These are phyloP conservation scores for Dianthus caryophyllus DNA, from an alignment of 148 eudicot species.

Conservation along the genomic window DNA sequence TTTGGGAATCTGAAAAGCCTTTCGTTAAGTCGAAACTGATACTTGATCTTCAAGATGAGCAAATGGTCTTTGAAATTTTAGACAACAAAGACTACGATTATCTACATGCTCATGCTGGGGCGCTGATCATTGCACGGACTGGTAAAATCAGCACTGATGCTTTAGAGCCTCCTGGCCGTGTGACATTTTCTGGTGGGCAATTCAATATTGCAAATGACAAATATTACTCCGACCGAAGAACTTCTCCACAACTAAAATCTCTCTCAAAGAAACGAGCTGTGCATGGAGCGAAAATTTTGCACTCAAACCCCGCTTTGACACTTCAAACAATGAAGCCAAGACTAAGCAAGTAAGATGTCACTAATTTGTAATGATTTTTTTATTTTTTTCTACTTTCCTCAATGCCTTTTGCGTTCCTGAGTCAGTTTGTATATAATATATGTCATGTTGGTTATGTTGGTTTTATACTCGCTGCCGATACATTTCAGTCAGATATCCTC, in stretches of 20 bases:
- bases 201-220: constrained; percentile 91
- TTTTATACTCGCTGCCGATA: background rate
- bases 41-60: constrained; percentile 92
- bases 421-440: background rate
- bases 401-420: constrained; percentile 3
- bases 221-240: constrained; percentile 78
- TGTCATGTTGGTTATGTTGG: background rate
- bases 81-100: constrained; percentile 56
- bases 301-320: constrained; percentile 83
- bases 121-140: constrained; percentile 61
- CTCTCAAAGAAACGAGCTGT: constrained; percentile 80
- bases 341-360: constrained; percentile 81
- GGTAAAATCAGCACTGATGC: constrained; percentile 36
- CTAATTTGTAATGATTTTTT: background rate
- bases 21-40: constrained; percentile 69
- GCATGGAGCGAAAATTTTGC: constrained; percentile 86
- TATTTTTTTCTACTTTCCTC: background rate
- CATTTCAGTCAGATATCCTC: background rate
- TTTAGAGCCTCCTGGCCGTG: constrained; percentile 46
- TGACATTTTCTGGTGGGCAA: constrained; percentile 45
- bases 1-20: constrained; percentile 72
- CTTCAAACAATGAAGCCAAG: constrained; percentile 88
- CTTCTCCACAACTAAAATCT: constrained; percentile 79
- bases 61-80: constrained; percentile 85
- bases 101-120: constrained; percentile 84